phyloP scores from a whole-genome alignment of 306 rosid species.

The Abrus precatorius region DNA sequence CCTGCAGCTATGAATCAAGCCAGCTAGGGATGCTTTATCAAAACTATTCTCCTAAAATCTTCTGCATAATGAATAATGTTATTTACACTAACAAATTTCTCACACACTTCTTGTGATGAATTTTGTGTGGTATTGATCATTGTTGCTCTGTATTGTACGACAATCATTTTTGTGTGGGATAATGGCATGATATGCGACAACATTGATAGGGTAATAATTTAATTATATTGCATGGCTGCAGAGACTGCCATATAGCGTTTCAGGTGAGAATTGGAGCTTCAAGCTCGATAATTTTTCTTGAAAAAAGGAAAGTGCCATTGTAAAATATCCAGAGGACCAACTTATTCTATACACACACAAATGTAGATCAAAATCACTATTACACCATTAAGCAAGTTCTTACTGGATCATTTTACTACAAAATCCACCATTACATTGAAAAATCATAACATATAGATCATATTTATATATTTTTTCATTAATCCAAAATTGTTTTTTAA shows the following conservation, averaged over 20 bases:
- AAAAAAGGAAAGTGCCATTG: not conserved
- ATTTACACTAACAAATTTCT: not conserved
- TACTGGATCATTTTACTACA: too few species aligned
- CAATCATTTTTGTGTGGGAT: not conserved
- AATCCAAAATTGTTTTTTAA: too few species aligned
- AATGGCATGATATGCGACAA: not conserved
- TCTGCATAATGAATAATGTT: not conserved
- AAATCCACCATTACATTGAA: too few species aligned
- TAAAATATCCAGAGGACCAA: not conserved
- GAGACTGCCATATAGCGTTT: not conserved
- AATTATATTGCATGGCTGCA: not conserved
- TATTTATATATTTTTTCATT: too few species aligned
- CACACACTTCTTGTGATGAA: not conserved
- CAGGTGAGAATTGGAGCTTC: not conserved
- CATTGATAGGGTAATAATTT: not conserved
- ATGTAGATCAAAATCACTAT: not conserved
- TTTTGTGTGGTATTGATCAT: not conserved
- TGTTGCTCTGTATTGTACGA: conserved; percentile 1
- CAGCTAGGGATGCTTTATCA: conserved; percentile 18
- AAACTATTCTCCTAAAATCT: conserved; percentile 16
- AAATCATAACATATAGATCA: too few species aligned
- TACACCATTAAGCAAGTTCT: too few species aligned
- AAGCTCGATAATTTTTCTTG: not conserved
- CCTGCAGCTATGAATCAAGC: conserved; percentile 27
- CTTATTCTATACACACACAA: not conserved